These are phyloP conservation scores for Trichomonas gallinae DNA, from an alignment of 208 protist genomes.

Conservation along the genomic window DNA sequence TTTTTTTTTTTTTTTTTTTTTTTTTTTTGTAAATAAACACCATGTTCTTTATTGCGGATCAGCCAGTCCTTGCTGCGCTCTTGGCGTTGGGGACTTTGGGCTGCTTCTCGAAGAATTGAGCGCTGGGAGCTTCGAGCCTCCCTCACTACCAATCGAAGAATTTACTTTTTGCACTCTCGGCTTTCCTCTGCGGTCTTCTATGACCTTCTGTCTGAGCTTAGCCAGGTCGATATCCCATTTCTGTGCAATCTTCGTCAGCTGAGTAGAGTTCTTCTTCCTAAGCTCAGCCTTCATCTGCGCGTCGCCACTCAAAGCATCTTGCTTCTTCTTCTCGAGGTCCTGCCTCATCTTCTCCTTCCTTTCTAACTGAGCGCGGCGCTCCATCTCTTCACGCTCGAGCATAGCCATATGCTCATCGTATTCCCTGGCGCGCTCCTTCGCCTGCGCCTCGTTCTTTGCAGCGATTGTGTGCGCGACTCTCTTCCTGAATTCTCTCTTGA, in stretches of 20 bases:
- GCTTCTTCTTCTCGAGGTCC: neutral
- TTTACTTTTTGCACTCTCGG: neutral
- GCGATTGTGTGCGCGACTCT: neutral
- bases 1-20: neutral
- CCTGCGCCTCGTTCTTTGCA: neutral
- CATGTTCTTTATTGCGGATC: neutral
- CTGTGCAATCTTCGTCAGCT: neutral
- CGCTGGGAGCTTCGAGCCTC: neutral
- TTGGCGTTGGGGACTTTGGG: neutral
- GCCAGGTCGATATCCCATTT: neutral
- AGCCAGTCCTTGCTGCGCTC: neutral
- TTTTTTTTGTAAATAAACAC: no score
- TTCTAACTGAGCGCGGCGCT: neutral
- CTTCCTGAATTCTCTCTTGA: neutral
- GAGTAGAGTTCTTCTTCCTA: neutral
- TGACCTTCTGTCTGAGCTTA: neutral
- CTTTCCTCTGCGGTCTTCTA: neutral
- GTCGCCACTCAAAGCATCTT: no score
- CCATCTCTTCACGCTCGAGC: neutral
- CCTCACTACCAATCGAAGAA: neutral
- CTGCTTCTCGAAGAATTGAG: neutral
- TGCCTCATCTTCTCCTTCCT: neutral
- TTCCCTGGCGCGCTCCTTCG: neutral
- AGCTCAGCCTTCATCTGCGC: neutral
- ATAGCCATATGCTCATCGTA: neutral